phyloP scores from a whole-genome alignment of 2,329 filamentous ascomycete genomes.

The Botrytis deweyae region DNA sequence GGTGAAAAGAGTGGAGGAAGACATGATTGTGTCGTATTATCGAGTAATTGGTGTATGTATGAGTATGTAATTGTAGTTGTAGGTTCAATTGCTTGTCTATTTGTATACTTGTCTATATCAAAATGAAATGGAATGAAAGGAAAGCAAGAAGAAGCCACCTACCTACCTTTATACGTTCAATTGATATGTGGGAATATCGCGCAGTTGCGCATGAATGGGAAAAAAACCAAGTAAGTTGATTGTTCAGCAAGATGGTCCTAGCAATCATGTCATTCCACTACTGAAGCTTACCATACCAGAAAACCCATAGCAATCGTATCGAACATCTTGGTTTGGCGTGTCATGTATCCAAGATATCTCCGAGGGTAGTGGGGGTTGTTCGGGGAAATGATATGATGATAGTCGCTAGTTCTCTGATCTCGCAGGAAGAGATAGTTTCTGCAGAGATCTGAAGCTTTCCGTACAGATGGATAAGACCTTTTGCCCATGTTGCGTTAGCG shows the following conservation, averaged over 20 bases:
- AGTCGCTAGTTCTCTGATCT: neutral
- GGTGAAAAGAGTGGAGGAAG: conserved; percentile 43
- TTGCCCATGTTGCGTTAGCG: neutral
- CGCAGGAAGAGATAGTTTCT: neutral
- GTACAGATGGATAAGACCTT: neutral
- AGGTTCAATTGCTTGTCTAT: neutral
- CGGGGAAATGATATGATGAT: neutral
- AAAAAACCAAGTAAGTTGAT: neutral
- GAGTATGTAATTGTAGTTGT: neutral
- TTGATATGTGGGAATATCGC: neutral
- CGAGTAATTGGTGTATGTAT: neutral
- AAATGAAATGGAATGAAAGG: neutral
- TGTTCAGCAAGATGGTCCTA: neutral
- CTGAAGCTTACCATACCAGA: neutral
- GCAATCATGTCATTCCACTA: neutral
- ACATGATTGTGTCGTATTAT: conserved; percentile 12
- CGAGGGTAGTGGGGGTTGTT: neutral
- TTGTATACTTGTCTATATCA: neutral
- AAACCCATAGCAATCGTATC: neutral
- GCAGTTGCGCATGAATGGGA: neutral
- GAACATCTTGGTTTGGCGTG: neutral
- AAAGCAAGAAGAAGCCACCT: neutral
- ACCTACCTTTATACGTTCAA: neutral
- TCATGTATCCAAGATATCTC: neutral
- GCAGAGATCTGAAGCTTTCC: neutral